Evolutionary conservation across 192 early-diverging fungal genomes (phyloP).

Genomic region (Obelidium mucronatum): DNA sequence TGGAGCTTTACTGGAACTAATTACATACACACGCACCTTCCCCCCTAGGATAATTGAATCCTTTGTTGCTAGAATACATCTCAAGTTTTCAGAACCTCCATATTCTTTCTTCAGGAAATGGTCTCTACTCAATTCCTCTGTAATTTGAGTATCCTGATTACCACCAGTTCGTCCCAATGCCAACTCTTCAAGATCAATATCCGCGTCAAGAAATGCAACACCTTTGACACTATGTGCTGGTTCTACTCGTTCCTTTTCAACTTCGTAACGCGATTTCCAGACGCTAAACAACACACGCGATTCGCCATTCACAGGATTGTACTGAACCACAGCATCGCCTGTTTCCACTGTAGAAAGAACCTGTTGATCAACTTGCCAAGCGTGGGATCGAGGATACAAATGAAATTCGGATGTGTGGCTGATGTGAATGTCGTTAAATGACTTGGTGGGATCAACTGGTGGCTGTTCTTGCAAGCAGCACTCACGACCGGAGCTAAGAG

Average conservation of each 20-base stretch:
- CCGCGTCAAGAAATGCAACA: conserved; percentile 15
- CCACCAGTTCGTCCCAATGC: not conserved
- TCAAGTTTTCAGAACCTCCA: conserved; percentile 33
- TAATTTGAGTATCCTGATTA: not conserved
- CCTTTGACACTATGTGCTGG: not conserved
- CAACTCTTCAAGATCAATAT: not conserved
- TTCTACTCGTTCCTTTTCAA: conserved; percentile 3
- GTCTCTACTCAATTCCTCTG: not conserved
- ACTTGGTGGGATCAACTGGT: not conserved
- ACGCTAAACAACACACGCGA: conserved; percentile 30
- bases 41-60: conserved; percentile 49
- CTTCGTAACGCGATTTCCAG: conserved; percentile 19
- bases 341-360: conserved; percentile 22
- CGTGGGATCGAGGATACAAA: conserved; percentile 15
- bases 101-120: conserved; percentile 31
- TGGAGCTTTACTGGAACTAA: too few relatives aligned
- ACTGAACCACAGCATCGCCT: conserved; percentile 43
- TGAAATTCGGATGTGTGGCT: not conserved
- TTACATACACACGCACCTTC: too few relatives aligned
- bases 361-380: conserved; percentile 34
- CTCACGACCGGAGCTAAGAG: conserved; percentile 14
- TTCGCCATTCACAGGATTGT: conserved; percentile 41
- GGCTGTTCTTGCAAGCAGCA: conserved; percentile 26
- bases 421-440: not conserved
- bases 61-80: conserved; percentile 37